A percentile compares a stretch with the other conserved stretches of the same genome.
These are phyloP conservation scores for Hypoxylon lienhwacheense DNA, from an alignment of 495 filamentous ascomycete genomes.

Conservation along the genomic window DNA sequence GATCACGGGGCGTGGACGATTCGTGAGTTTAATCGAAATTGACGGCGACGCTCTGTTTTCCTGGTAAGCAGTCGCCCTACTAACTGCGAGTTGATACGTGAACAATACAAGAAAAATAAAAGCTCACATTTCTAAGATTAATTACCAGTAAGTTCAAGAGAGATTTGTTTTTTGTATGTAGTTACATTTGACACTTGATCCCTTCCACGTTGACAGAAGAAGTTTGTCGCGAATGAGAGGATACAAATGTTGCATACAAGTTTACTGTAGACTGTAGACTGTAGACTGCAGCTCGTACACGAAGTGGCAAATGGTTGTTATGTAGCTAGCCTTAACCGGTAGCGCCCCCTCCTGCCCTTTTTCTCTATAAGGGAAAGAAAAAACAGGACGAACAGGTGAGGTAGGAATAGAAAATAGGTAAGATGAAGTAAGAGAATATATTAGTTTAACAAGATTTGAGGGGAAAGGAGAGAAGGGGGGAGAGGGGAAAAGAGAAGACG, in stretches of 20 bases:
- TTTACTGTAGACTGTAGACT: too few species aligned
- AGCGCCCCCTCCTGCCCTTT: background rate
- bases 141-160: too few species aligned
- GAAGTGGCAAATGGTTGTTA: slow-evolving; percentile 17
- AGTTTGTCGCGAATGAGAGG: slow-evolving; percentile 11
- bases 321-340: background rate
- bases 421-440: too few species aligned
- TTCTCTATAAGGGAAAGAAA: background rate
- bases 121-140: too few species aligned
- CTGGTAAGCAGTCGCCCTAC: slow-evolving; percentile 25
- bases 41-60: slow-evolving; percentile 22
- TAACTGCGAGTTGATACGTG: slow-evolving; percentile 12
- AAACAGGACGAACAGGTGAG: background rate
- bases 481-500: background rate
- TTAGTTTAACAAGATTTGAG: too few species aligned
- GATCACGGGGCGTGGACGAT: slow-evolving; percentile 18
- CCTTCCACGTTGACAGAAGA: too few species aligned
- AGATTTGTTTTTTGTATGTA: too few species aligned
- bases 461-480: slow-evolving; percentile 1
- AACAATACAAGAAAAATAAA: slow-evolving; percentile 17
- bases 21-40: slow-evolving; percentile 9
- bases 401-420: background rate
- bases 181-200: slow-evolving; percentile 21
- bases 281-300: slow-evolving; percentile 18
- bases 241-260: slow-evolving; percentile 8